These are phyloP conservation scores for Casuarina equisetifolia DNA, from an alignment of 306 rosid species.

Conservation along the genomic window DNA sequence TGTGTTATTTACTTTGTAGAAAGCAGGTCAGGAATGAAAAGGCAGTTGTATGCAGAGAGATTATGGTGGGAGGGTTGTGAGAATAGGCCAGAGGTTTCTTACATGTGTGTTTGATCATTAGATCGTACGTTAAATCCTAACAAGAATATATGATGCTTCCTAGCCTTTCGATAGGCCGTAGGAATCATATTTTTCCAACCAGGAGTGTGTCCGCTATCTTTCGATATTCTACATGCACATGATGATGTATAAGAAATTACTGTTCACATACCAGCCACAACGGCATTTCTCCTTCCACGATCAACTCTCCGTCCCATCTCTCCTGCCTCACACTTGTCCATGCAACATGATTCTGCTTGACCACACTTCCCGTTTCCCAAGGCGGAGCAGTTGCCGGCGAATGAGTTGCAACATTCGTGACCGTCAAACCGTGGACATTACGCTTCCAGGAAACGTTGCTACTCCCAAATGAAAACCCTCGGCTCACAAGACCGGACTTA, in stretches of 20 bases:
- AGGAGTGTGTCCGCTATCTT: neutral
- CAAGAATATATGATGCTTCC: too few species aligned
- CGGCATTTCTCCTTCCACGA: slow-evolving; percentile 75
- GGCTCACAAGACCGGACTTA: neutral
- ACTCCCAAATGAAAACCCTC: slow-evolving; percentile 24
- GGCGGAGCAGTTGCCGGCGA: slow-evolving; percentile 36
- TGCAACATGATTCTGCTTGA: slow-evolving; percentile 58
- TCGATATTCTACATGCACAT: neutral
- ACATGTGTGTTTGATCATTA: neutral
- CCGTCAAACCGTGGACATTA: slow-evolving; percentile 28
- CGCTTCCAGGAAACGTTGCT: slow-evolving; percentile 13
- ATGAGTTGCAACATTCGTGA: slow-evolving; percentile 52
- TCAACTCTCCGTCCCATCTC: slow-evolving; percentile 87
- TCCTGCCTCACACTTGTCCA: slow-evolving; percentile 91
- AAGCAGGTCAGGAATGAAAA: neutral
- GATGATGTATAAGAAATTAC: neutral
- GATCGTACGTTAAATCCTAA: too few species aligned
- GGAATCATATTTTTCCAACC: neutral
- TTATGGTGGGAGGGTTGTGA: neutral
- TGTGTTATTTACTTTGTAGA: neutral
- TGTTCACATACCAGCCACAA: slow-evolving; percentile 64
- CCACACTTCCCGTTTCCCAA: slow-evolving; percentile 16
- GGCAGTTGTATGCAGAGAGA: neutral
- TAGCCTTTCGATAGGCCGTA: neutral
- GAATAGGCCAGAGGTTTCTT: too few species aligned